Evolutionary conservation across 1,139 yeast species (phyloP), one percentile per base, ranked within the genome.

Genomic region (Taiozyma sp.): DNA sequence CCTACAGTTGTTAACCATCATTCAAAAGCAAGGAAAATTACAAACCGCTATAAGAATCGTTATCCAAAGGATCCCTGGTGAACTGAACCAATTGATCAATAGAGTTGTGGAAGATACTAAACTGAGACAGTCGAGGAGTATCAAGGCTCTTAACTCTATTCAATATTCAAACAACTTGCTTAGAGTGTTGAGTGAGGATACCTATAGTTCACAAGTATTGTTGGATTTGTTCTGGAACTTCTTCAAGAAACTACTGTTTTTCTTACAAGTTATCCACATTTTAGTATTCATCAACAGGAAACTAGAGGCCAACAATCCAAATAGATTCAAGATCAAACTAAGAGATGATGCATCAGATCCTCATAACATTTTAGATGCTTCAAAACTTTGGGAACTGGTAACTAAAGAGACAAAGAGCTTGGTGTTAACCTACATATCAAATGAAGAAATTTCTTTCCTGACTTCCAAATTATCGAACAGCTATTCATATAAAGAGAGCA

Each of bases 171-270:
- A 41, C 24, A 34, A 37, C 10, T 6, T 52, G 1, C 6, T 50
- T 13, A 34, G 41, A 50, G 42, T 59, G 44, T 34, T 50, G 4
- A 26, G 45, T 10, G 54, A 49, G 42, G 61, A 58, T 35, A 87
- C 83, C 54, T 67, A 79, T 26, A 72, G 83, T 14, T 80, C 85
- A 1, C 66, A 77, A 1, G 74, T 88, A 0, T 70, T 88, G 43
- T 81, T 83, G 57, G 91, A 87, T 57, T 72, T 88, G 47, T 86
- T 87, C 58, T 81, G 88, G 65, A 75, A 81, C 2, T 72, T 88
- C 10, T 88, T 86, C 60, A 71, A 80, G 29, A 84, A 81, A 62
- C 68, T 81, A 50, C 69, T 85, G 49, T 76, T 82, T 22, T 82
- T 87, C 7, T 67, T 88, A 28, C 95, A 88, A 68, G 79, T 80